Base-by-base conservation (phyloP, 331 rosid species). In the Saraca asoca region DNA sequence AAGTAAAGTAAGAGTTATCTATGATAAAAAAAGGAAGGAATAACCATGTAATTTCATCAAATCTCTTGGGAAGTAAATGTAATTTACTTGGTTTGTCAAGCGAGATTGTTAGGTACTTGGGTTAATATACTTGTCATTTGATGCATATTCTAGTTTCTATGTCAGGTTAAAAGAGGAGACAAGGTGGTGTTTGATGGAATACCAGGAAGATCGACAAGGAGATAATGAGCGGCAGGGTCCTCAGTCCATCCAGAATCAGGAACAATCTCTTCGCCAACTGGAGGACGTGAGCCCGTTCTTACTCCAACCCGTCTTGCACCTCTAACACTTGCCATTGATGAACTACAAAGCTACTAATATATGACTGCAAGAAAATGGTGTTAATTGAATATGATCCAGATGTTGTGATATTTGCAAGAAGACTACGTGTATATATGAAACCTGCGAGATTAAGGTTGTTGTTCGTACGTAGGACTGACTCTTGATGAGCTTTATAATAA, bases 151-250 rank as follows among this genome's bases (percentile, higher is more conserved):
- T 56, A n/a, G 31, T 64, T 67, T 37, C 24, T 37, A 11, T 50
- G 16, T 0, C 5, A 24, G 9, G n/a, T 29, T 9, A 49, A 38
- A 75, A 63, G 16, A 71, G 9, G 18, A 43, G 12, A 75, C 58
- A 18, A 71, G 12, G 19, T 43, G 9, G 44, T n/a, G 64, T 60
- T 57, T 62, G 51, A 64, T 61, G 56, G 37, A 73, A 45, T 87
- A 90, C 91, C 90, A 44, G 87, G 93, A 66, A 90, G 89, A 82
- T 82, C 87, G 49, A 90, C 81, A 5, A 85, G 38, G 57, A 90
- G 91, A 69, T 75, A 80, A 75, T 80, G 93, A 39, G 62, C 74
- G 0, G 75, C 12, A 52, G 79, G 62, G 70, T 85, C 93, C 70
- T 83, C 83, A 35, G 85, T 61, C 90, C 97, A 83, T n/a, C 61